Conservation (phyloP, 768 basidiomycete species). For the Naganishia vaughanmartiniae region DNA sequence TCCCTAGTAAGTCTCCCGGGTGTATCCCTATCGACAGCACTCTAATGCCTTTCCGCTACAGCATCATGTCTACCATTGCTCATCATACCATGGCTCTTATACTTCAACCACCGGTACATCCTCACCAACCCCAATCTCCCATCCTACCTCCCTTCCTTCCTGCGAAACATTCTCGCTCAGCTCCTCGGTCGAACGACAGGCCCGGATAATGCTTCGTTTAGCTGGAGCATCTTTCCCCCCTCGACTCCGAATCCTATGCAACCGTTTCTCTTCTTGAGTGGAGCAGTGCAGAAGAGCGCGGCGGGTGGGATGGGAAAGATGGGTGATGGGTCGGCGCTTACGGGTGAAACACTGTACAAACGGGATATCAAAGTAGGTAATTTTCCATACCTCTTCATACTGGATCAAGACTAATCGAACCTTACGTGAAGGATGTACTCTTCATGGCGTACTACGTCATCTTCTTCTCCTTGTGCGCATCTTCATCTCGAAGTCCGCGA, state of each 20-base stretch:
- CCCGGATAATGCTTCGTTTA: neutral
- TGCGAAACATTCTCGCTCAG: conserved; percentile 11
- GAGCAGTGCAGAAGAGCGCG: conserved; percentile 35
- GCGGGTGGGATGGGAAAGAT: conserved; percentile 26
- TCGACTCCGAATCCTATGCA: conserved; percentile 69
- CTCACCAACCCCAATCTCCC: conserved; percentile 52
- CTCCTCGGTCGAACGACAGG: neutral
- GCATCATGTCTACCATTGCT: conserved; percentile 44
- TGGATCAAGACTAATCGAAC: conserved; percentile 53
- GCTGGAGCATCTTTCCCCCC: conserved; percentile 28
- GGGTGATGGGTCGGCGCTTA: conserved; percentile 7
- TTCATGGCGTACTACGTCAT: conserved; percentile 82
- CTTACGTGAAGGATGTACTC: conserved; percentile 59
- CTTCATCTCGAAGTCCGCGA: neutral
- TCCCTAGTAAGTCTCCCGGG: conserved; percentile 61
- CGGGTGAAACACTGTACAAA: conserved; percentile 19
- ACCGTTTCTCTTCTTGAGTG: conserved; percentile 63
- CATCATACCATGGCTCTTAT: conserved; percentile 39
- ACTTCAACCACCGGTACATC: conserved; percentile 39
- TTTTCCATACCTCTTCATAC: conserved; percentile 55
- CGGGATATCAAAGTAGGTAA: conserved; percentile 13
- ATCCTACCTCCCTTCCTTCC: conserved; percentile 46
- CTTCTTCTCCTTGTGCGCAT: conserved; percentile 70
- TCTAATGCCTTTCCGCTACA: conserved; percentile 16
- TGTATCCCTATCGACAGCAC: neutral